phyloP scores from a whole-genome alignment of 148 eudicot species.

The Silene uniflora region DNA sequence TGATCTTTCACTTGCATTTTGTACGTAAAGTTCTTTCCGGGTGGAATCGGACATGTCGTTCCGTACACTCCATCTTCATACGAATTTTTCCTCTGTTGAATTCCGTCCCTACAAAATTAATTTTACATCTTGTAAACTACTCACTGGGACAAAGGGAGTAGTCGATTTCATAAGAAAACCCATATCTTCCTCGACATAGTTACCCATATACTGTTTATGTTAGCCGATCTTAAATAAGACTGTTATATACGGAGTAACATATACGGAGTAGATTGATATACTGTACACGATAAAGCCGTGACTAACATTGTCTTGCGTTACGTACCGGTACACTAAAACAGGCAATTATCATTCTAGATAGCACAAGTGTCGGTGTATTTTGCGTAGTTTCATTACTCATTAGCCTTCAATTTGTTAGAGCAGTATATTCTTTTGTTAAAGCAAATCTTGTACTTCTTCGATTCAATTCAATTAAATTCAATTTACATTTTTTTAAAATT shows the following conservation, averaged over 20 bases:
- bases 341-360: slow-evolving; percentile 8
- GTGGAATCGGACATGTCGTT: slow-evolving; percentile 88
- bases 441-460: background rate
- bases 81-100: slow-evolving; percentile 79
- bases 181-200: too few relatives aligned
- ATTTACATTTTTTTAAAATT: too few relatives aligned
- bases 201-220: too few relatives aligned
- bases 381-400: background rate
- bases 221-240: too few relatives aligned
- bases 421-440: too few relatives aligned
- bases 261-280: too few relatives aligned
- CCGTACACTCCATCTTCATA: slow-evolving; percentile 76
- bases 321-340: background rate
- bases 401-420: too few relatives aligned
- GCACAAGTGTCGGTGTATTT: background rate
- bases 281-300: background rate
- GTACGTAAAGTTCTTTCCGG: slow-evolving; percentile 76
- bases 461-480: too few relatives aligned
- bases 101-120: slow-evolving; percentile 49
- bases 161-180: background rate
- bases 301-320: slow-evolving; percentile 6
- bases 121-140: too few relatives aligned
- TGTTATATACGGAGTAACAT: too few relatives aligned
- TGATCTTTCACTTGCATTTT: slow-evolving; percentile 75
- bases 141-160: too few relatives aligned